Conservation (phyloP, 768 basidiomycete genomes). For the Chalciporus pseudorubinellus region DNA sequence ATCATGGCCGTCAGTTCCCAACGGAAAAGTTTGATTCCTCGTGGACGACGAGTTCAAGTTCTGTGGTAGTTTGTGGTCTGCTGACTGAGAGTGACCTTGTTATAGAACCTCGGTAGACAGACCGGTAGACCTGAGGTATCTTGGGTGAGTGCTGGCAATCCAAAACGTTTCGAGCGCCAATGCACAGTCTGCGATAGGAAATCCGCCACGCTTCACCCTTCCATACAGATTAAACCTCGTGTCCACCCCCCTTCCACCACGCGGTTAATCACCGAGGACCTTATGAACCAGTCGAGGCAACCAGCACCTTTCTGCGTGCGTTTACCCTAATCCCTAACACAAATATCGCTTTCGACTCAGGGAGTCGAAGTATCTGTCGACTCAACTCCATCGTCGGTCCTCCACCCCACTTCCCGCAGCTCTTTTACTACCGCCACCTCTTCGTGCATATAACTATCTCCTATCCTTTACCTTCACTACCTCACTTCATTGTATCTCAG, state of each 20-base stretch:
- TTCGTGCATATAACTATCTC: neutral
- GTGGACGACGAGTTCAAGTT: no score
- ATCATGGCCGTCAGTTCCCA: no score
- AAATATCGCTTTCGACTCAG: conserved; percentile 13
- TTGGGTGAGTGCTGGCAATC: no score
- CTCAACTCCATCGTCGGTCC: conserved; percentile 1
- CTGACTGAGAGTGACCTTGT: no score
- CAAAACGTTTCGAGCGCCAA: neutral
- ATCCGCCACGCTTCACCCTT: neutral
- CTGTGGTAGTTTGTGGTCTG: no score
- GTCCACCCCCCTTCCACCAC: conserved; percentile 6
- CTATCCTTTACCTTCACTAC: neutral
- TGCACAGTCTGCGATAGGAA: conserved; percentile 1
- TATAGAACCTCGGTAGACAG: no score
- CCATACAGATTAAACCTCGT: conserved; percentile 12
- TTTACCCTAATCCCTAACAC: conserved; percentile 6
- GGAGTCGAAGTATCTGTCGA: neutral
- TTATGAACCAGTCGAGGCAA: conserved; percentile 13
- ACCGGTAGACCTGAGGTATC: no score
- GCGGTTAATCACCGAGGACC: conserved; percentile 24
- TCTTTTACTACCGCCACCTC: neutral
- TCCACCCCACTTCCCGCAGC: neutral
- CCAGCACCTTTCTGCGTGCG: neutral
- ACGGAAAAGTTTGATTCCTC: no score
- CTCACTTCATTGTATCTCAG: neutral